Evolutionary conservation across 805 yeast genomes (phyloP).

Genomic region (Vanderwaltozyma yarrowii): DNA sequence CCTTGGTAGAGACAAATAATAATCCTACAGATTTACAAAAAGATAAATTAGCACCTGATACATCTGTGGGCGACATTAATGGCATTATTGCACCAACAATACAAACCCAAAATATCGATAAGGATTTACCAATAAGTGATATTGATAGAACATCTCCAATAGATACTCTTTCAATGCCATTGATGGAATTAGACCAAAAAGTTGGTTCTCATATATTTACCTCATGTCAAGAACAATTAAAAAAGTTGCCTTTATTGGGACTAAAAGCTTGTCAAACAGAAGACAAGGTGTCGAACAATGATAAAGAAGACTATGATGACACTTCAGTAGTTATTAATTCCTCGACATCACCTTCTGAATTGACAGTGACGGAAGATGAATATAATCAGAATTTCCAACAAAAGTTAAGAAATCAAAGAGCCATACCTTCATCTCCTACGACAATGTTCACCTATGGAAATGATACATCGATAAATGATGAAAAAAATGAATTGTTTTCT

Average conservation of each 20-base stretch:
- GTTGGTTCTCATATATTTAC: constrained; percentile 5
- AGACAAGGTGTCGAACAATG: background rate
- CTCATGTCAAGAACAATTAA: constrained; percentile 25
- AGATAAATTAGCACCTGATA: constrained; percentile 4
- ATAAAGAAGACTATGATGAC: background rate
- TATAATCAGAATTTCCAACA: too few species aligned
- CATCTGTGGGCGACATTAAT: constrained; percentile 10
- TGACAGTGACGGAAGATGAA: background rate
- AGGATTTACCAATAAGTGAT: background rate
- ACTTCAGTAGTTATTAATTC: background rate
- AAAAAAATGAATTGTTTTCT: background rate
- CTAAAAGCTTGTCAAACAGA: background rate
- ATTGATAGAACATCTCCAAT: constrained; percentile 27
- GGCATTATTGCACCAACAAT: constrained; percentile 6
- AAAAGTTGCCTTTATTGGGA: constrained; percentile 20
- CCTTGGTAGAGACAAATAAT: constrained; percentile 7
- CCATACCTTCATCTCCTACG: constrained; percentile 26
- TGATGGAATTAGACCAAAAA: constrained; percentile 23
- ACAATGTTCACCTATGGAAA: constrained; percentile 18
- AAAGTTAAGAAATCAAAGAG: background rate
- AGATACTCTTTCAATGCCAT: constrained; percentile 26
- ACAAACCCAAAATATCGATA: background rate
- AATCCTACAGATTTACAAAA: constrained; percentile 1
- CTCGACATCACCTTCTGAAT: constrained; percentile 1
- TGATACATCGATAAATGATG: background rate